Base-by-base conservation (phyloP, 2,329 filamentous ascomycete genomes). In the Ascochyta pisi region DNA sequence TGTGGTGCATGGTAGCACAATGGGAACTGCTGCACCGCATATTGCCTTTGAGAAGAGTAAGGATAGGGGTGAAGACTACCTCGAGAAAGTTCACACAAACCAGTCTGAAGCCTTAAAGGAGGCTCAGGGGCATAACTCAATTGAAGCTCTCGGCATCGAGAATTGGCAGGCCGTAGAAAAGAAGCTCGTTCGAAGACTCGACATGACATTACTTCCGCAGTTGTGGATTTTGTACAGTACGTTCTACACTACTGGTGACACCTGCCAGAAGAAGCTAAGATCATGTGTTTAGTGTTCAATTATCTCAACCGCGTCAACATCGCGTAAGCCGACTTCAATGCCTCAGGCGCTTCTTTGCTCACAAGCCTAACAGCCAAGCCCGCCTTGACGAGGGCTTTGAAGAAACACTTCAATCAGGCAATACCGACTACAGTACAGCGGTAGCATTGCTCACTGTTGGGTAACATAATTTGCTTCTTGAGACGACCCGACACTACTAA, bases 361-460 rank as follows among this genome's bases (percentile, higher is more conserved):
- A 29, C 27, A 29, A 29, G 10, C 27, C 27, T 13, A 31, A 51
- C 31, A 61, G 59, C 2, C 62, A 64, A 56, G 61, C 61, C 12
- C 55, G 60, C 19, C 41, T 64, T 10, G 50, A 56, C 16, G 35
- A 59, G 15, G 61, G 47, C 37, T 64, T 64, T 33, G 58, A 64
- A 29, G 42, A 48, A 19, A 59, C 59, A 10, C 46, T 62, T 12
- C 29, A 62, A 6, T 27, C 59, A 12, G 56, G 59, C 19, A 62
- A 62, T 26, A 59, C 59, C 19, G 59, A 62, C 27, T 59, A 62
- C 46, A 57, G 52, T 24, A 62, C 59, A 9, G 59, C 59, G 3
- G 56, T 59, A 3, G 56, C 59, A 26, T 34, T 62, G 2, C 53
- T 59, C 13, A 62, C 56, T 15, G 46, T 59, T 34, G 49, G 56